phyloP scores from a whole-genome alignment of 208 protist species.

The Leishmania mexicana region DNA sequence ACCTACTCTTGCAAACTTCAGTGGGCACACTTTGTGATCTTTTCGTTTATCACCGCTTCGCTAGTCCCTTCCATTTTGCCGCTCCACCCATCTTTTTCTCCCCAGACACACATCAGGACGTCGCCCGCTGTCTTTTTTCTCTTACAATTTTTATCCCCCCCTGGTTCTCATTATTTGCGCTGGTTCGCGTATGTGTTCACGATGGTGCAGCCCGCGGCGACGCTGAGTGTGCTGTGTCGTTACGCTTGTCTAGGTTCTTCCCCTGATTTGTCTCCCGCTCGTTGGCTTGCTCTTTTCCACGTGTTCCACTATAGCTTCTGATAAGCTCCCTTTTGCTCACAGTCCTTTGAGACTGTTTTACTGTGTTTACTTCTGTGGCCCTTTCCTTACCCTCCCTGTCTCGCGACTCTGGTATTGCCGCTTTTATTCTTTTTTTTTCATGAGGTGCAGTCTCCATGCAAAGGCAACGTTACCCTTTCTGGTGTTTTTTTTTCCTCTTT shows the following conservation, averaged over 20 bases:
- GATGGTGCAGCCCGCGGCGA: not conserved
- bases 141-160: not conserved
- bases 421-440: not conserved
- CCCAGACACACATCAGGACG: not conserved
- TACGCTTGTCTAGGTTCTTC: not conserved
- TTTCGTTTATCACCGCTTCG: not conserved
- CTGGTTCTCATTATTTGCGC: not conserved
- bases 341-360: not conserved
- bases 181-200: not conserved
- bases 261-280: not conserved
- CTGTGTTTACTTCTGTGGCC: not conserved
- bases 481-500: not conserved
- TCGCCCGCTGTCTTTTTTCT: not conserved
- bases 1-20: constrained; percentile 1
- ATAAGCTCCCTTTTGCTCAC: not conserved
- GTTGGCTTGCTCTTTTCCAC: not conserved
- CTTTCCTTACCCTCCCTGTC: not conserved
- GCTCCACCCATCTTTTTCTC: not conserved
- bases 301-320: not conserved
- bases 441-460: not conserved
- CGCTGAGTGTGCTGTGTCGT: not conserved
- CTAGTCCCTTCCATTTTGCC: not conserved
- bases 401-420: not conserved
- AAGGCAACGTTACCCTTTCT: not conserved
- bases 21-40: not conserved